Evolutionary conservation across 257 asterid genomes (phyloP), one percentile per base, ranked within the genome.

Genomic region (Primulina eburnea): DNA sequence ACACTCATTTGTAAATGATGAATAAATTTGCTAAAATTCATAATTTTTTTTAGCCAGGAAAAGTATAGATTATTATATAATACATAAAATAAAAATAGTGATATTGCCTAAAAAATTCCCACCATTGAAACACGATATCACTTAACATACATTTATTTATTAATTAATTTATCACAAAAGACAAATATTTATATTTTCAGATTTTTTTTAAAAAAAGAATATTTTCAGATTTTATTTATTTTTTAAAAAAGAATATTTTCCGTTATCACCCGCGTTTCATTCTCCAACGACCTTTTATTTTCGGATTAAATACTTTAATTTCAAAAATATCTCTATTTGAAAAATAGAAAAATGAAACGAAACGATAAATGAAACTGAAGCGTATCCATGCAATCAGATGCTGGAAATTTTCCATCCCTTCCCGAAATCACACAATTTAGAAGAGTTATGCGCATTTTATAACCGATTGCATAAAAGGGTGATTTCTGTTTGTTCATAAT

Each of bases 401-500:
- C 24, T 21, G 24, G 24, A 21, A 21, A 21, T 21, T 21, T 21
- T 21, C 72, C 63, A 64, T 20, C 21, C 16, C 57, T 33, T 47
- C 66, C 37, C 69, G 50, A 64, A 79, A 68, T 64, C 73, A 69
- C 58, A 72, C 60, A 29, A 67, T 37, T 29, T 43, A 53, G 53
- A 24, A 40, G 28, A 56, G 56, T 65, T 60, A 70, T 35, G n/a
- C 64, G 40, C 21, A 55, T 38, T 60, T 9, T 32, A 28, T 67
- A 71, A 70, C 77, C 73, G 52, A 40, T 40, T 40, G 7, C 12
- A 40, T 40, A 40, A 40, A 12, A 40, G 52, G 52, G 17, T 76
- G 52, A 52, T 20, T 21, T 21, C 24, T 21, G 24, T 21, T 21
- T 21, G 24, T 62, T 64, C 55, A 8, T 17, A 65, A 28, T 66